Conservation (phyloP, 2,329 filamentous ascomycete species). For the Volutella citrinella region DNA sequence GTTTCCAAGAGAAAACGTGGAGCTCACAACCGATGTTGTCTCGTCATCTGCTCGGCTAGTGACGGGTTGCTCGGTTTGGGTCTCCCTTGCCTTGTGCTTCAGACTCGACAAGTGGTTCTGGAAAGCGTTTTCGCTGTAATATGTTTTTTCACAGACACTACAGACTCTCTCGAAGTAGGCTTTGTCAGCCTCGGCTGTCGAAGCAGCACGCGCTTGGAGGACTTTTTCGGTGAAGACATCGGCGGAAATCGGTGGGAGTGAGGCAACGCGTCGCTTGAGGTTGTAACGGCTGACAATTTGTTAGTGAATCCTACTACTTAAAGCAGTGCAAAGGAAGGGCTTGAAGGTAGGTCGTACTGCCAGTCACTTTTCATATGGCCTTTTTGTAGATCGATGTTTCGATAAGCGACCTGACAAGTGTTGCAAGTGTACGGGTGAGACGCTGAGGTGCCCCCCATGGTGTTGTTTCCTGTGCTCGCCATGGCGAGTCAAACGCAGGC, state of each 20-base stretch:
- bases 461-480: conserved; percentile 39
- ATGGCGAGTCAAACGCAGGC: conserved; percentile 30
- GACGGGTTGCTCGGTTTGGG: conserved; percentile 37
- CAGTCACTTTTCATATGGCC: conserved; percentile 98
- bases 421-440: conserved; percentile 96
- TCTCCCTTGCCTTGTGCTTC: conserved; percentile 70
- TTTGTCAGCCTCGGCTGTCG: conserved; percentile 80
- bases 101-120: conserved; percentile 88
- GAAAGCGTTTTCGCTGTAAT: conserved; percentile 95
- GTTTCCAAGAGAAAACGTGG: conserved; percentile 86
- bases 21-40: conserved; percentile 80
- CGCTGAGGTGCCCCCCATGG: conserved; percentile 35
- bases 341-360: conserved; percentile 74
- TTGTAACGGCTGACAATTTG: conserved; percentile 73
- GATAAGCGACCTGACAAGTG: conserved; percentile 94
- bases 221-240: conserved; percentile 97
- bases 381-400: conserved; percentile 88
- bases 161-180: conserved; percentile 86
- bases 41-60: conserved; percentile 56
- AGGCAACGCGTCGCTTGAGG: conserved; percentile 88
- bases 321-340: too few relatives aligned
- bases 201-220: conserved; percentile 80
- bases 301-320: background rate
- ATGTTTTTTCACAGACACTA: conserved; percentile 81
- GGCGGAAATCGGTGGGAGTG: conserved; percentile 83